Percentiles rank a stretch among this genome's conserved stretches.
Conservation (phyloP, 2,329 filamentous ascomycete genomes). For the Calonectria pseudoturangicola region DNA sequence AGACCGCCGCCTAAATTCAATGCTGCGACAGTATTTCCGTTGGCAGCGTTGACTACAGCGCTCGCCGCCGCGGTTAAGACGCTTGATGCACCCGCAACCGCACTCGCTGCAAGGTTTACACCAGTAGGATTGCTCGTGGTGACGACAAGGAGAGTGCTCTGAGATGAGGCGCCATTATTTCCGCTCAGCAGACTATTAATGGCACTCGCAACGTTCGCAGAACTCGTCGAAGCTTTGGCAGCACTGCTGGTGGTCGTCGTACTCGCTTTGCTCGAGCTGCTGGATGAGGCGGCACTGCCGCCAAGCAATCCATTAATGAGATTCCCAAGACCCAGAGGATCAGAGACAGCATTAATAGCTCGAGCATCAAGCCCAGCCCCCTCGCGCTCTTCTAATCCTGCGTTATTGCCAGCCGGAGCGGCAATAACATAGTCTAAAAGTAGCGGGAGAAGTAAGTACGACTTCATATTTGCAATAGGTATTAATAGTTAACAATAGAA, state of each 20-base stretch:
- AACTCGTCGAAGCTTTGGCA: neutral
- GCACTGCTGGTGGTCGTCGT: neutral
- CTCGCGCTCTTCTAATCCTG: neutral
- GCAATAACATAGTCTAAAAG: neutral
- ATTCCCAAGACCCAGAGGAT: neutral
- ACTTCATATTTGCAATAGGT: conserved; percentile 27
- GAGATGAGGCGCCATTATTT: neutral
- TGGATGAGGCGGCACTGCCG: neutral
- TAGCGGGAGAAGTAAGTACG: conserved; percentile 14
- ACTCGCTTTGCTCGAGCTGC: conserved; percentile 5
- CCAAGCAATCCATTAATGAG: neutral
- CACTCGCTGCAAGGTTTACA: neutral
- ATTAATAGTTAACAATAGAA: conserved; percentile 24
- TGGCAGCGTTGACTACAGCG: neutral
- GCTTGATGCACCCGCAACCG: neutral
- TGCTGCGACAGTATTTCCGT: neutral
- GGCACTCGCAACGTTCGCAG: neutral
- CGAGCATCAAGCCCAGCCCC: conserved; percentile 9
- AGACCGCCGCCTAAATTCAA: neutral
- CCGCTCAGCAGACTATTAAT: conserved; percentile 14
- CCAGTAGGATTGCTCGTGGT: neutral
- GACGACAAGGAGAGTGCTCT: neutral
- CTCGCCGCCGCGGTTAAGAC: neutral
- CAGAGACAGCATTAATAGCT: conserved; percentile 6
- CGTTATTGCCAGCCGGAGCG: conserved; percentile 1